Percentiles rank a stretch among this genome's conserved stretches.
These are phyloP conservation scores for Veloporphyrellus conicus DNA, from an alignment of 1,284 basidiomycete genomes.

Conservation along the genomic window DNA sequence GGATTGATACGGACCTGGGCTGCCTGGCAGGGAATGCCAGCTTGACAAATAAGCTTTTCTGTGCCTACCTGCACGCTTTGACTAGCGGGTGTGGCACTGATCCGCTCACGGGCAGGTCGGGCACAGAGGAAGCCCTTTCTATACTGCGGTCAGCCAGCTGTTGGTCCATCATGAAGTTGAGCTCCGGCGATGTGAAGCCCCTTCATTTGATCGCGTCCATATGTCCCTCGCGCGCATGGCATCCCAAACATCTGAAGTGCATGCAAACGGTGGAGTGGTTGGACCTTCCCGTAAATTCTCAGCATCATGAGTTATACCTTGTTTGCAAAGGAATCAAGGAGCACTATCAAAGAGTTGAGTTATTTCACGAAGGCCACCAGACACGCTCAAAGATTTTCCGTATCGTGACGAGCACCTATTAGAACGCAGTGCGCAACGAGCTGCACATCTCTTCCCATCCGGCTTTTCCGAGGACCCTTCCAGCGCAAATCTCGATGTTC, in stretches of 20 bases:
- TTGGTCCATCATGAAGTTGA: conserved; percentile 39
- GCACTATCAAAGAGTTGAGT: conserved; percentile 16
- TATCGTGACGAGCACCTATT: conserved; percentile 9
- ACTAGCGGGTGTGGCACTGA: conserved; percentile 42
- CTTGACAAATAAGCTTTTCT: conserved; percentile 37
- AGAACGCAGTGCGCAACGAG: conserved; percentile 12
- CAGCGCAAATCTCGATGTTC: conserved; percentile 2
- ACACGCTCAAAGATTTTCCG: conserved; percentile 7
- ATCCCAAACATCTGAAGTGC: conserved; percentile 16
- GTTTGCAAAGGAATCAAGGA: conserved; percentile 30
- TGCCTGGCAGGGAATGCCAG: conserved; percentile 35
- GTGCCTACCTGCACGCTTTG: conserved; percentile 45
- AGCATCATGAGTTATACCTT: conserved; percentile 33
- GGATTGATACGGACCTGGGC: conserved; percentile 38
- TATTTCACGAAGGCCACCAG: conserved; percentile 4
- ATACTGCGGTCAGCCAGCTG: conserved; percentile 38
- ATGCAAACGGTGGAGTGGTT: conserved; percentile 36
- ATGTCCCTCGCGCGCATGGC: conserved; percentile 24
- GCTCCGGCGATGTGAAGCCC: conserved; percentile 26
- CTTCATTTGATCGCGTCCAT: conserved; percentile 36
- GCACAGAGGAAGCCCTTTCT: conserved; percentile 44
- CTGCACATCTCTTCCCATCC: conserved; percentile 9
- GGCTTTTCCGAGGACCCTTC: conserved; percentile 2
- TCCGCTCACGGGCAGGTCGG: conserved; percentile 42
- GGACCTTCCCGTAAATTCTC: conserved; percentile 22